phyloP scores from a whole-genome alignment of 2,329 filamentous ascomycete species.

The Hymenoscyphus occultus region DNA sequence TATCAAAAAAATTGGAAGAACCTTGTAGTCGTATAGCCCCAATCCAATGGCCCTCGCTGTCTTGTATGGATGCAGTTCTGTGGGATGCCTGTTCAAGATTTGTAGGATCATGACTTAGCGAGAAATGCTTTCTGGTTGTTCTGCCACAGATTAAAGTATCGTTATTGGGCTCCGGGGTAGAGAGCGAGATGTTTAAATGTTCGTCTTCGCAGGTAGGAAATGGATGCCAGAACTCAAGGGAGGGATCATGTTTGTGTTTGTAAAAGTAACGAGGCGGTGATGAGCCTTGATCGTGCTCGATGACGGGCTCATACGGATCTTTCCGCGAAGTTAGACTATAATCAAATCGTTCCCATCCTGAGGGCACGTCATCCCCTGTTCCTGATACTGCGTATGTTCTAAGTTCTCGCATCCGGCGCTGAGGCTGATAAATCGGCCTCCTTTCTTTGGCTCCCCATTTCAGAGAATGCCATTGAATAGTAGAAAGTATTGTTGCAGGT shows the following conservation, averaged over 20 bases:
- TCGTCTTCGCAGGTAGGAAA: neutral
- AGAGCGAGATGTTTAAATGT: neutral
- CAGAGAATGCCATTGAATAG: neutral
- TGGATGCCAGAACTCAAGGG: neutral
- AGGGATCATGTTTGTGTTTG: neutral
- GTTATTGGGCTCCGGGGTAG: neutral
- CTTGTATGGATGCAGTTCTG: neutral
- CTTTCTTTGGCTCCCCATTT: neutral
- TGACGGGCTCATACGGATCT: no score
- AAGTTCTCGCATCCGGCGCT: no score
- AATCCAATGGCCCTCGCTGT: neutral
- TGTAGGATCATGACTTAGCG: neutral
- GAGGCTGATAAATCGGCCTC: neutral
- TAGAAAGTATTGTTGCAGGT: no score
- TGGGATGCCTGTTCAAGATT: neutral
- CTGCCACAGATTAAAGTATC: neutral
- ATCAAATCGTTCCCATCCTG: neutral
- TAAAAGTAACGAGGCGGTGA: neutral
- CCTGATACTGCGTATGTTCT: no score
- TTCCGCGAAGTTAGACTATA: neutral
- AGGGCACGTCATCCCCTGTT: no score
- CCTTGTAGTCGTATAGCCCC: neutral
- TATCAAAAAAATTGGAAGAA: neutral
- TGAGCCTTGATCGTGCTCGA: neutral
- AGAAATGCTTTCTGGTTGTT: neutral